phyloP scores from a whole-genome alignment of 495 filamentous ascomycete genomes.

The Stereocaulon alpinum region DNA sequence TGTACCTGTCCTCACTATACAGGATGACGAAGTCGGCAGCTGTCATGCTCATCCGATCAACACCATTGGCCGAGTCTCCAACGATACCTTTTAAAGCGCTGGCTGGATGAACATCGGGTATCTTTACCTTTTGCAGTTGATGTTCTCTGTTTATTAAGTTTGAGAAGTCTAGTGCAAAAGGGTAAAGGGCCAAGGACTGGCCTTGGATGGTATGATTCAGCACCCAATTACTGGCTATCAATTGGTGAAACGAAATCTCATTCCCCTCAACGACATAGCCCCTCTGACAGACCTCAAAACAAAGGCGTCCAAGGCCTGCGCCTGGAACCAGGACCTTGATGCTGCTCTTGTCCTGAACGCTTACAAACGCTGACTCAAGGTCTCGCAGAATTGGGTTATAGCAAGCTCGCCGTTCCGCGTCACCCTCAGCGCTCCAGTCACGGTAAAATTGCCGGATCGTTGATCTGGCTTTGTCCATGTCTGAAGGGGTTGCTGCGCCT shows the following conservation, averaged over 20 bases:
- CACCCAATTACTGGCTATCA: conserved; percentile 77
- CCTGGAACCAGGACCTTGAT: conserved; percentile 77
- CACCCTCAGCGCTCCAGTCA: conserved; percentile 82
- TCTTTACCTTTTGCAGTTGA: conserved; percentile 56
- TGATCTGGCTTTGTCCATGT: conserved; percentile 82
- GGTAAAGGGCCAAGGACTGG: conserved; percentile 49
- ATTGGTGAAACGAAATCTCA: conserved; percentile 89
- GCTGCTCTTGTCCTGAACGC: conserved; percentile 20
- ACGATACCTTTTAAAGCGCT: conserved; percentile 34
- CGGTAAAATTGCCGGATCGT: conserved; percentile 89
- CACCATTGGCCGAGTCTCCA: conserved; percentile 19
- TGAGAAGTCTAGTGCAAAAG: conserved; percentile 71
- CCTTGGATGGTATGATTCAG: conserved; percentile 57
- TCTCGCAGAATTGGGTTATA: conserved; percentile 61
- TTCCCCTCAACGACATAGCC: conserved; percentile 81
- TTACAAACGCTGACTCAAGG: conserved; percentile 45
- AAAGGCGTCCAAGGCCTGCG: conserved; percentile 76
- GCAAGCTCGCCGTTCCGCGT: conserved; percentile 58
- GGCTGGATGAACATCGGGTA: conserved; percentile 71
- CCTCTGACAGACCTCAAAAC: conserved; percentile 69
- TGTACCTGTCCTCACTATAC: conserved; percentile 52
- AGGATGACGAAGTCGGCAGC: conserved; percentile 72
- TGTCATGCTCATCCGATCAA: conserved; percentile 71
- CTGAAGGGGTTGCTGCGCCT: conserved; percentile 51
- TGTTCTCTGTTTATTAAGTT: conserved; percentile 62